A percentile compares a stretch with the other conserved stretches of the same genome.
Conservation (phyloP, 2,329 filamentous ascomycete genomes). For the Incumbomyces lentus region DNA sequence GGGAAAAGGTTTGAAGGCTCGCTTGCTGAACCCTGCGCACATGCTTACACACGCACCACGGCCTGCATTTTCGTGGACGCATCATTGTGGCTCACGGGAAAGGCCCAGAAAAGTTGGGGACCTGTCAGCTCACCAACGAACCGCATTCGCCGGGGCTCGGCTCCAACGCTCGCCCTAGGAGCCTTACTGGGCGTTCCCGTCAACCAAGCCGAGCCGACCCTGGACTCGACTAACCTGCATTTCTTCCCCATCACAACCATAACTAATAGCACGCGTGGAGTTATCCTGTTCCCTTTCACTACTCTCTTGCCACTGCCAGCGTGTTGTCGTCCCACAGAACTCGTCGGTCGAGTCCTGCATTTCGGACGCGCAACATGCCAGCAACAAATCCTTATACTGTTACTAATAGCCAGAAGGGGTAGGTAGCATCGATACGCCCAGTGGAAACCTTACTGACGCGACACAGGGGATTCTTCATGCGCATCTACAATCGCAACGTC, state of each 20-base stretch:
- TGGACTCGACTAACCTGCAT: background rate
- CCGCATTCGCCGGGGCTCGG: background rate
- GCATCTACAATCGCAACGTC: conserved; percentile 38
- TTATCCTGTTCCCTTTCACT: background rate
- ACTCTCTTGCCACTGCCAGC: background rate
- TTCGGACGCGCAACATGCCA: conserved; percentile 19
- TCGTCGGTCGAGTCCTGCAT: background rate
- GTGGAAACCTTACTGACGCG: conserved; percentile 12
- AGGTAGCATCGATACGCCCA: conserved; percentile 13
- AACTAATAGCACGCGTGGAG: background rate
- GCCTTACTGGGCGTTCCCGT: background rate
- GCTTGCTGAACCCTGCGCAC: conserved; percentile 1
- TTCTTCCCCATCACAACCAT: conserved; percentile 5
- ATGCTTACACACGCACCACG: too few species aligned
- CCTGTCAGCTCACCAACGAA: conserved; percentile 2
- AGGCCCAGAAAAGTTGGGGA: background rate
- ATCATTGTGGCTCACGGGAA: conserved; percentile 7
- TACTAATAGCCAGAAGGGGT: conserved; percentile 43
- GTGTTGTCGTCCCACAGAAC: background rate
- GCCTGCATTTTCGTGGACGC: conserved; percentile 6
- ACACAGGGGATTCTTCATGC: conserved; percentile 37
- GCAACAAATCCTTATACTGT: conserved; percentile 35
- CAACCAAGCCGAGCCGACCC: conserved; percentile 5
- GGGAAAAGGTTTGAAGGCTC: background rate
- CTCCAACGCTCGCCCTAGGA: conserved; percentile 4